These are phyloP conservation scores for Phytophthora rubi DNA, from an alignment of 352 stramenopile species.

Conservation along the genomic window DNA sequence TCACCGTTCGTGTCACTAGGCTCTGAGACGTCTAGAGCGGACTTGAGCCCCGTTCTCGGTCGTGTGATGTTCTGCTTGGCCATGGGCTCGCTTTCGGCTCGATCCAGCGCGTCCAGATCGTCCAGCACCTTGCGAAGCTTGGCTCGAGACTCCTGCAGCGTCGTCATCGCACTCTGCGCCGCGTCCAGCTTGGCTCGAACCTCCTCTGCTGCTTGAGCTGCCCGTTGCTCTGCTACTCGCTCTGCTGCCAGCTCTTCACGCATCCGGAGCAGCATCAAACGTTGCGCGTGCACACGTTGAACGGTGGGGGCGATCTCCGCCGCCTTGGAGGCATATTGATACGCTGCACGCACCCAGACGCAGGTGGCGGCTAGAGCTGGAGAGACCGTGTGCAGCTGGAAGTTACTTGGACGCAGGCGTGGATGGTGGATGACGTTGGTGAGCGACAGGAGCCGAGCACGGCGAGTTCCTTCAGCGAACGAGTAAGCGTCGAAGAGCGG, in stretches of 20 bases:
- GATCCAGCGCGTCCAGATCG: slow-evolving; percentile 70
- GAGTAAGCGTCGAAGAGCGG: slow-evolving; percentile 86
- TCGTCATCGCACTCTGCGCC: slow-evolving; percentile 29
- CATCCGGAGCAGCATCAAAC: slow-evolving; percentile 61
- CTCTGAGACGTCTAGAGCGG: background rate
- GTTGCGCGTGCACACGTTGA: slow-evolving; percentile 58
- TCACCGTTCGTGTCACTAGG: slow-evolving; percentile 2
- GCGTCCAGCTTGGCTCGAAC: slow-evolving; percentile 21
- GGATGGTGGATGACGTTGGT: slow-evolving; percentile 81
- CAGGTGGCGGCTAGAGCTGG: slow-evolving; percentile 68
- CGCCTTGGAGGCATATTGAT: slow-evolving; percentile 70
- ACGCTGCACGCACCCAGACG: slow-evolving; percentile 75
- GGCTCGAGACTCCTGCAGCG: slow-evolving; percentile 22
- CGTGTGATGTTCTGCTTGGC: slow-evolving; percentile 67
- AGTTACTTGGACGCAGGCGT: slow-evolving; percentile 66
- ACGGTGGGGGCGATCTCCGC: slow-evolving; percentile 73
- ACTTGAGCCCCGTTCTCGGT: slow-evolving; percentile 31
- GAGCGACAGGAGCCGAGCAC: slow-evolving; percentile 61
- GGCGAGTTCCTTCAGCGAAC: slow-evolving; percentile 70
- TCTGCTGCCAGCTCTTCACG: slow-evolving; percentile 37
- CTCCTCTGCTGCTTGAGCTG: slow-evolving; percentile 23
- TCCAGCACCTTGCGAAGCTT: slow-evolving; percentile 63
- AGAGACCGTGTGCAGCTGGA: slow-evolving; percentile 65
- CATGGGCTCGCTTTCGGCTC: slow-evolving; percentile 59
- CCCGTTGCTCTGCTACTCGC: slow-evolving; percentile 22